Percentiles rank a stretch among this genome's conserved stretches.
These are phyloP conservation scores for Salvia sclarea DNA, from an alignment of 305 asterid genomes.

Conservation along the genomic window DNA sequence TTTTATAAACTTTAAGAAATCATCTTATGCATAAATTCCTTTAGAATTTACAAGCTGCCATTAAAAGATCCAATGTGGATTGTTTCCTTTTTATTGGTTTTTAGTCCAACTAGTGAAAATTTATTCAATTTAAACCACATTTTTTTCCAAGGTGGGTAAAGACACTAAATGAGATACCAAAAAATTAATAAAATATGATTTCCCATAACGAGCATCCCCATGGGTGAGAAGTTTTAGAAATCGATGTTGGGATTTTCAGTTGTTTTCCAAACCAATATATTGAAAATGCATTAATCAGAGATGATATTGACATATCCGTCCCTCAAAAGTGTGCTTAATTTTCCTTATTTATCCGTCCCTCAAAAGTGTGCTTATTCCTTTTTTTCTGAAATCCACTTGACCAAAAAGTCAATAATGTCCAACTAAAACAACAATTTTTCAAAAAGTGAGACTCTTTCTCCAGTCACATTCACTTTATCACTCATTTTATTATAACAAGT, in stretches of 20 bases:
- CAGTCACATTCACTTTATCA: too few species aligned
- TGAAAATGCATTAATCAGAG: too few species aligned
- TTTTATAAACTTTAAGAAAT: neutral
- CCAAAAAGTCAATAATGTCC: too few species aligned
- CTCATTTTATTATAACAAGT: too few species aligned
- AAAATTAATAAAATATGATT: neutral
- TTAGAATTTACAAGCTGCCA: neutral
- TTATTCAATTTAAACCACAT: neutral
- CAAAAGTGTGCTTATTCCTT: too few species aligned
- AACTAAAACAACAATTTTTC: too few species aligned
- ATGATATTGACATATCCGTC: too few species aligned
- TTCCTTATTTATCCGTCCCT: too few species aligned
- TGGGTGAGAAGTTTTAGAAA: neutral
- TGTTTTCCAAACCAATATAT: neutral
- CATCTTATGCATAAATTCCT: constrained; percentile 8
- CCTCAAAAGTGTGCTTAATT: too few species aligned
- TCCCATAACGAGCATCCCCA: neutral
- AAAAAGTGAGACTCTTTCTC: too few species aligned
- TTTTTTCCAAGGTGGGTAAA: neutral
- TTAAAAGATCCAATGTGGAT: neutral
- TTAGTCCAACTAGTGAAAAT: neutral
- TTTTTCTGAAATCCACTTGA: too few species aligned
- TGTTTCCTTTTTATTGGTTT: neutral
- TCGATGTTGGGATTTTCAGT: neutral
- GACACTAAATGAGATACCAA: neutral